A percentile compares a stretch with the other conserved stretches of the same genome.
Conservation (phyloP, 257 asterid genomes). For the Jacaranda mimosifolia region DNA sequence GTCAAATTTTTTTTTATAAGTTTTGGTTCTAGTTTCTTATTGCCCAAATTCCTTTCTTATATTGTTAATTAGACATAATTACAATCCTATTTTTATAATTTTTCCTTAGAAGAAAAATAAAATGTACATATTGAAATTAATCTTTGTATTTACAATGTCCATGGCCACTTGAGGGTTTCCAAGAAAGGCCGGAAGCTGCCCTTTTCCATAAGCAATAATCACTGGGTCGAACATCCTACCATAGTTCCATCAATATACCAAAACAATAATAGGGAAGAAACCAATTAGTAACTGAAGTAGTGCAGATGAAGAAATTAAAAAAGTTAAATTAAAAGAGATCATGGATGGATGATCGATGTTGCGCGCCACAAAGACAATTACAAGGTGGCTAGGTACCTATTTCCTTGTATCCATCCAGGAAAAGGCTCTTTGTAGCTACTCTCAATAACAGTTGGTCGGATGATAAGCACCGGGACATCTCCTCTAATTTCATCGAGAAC, state of each 20-base stretch:
- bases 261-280: background rate
- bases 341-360: background rate
- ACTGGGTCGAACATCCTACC: conserved; percentile 53
- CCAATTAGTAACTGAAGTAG: background rate
- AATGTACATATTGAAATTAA: background rate
- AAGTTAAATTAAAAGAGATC: background rate
- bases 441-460: conserved; percentile 56
- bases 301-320: background rate
- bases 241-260: background rate
- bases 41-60: too few relatives aligned
- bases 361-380: too few relatives aligned
- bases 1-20: too few relatives aligned
- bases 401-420: conserved; percentile 75
- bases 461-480: conserved; percentile 52
- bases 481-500: conserved; percentile 47
- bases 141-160: conserved; percentile 48
- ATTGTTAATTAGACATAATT: background rate
- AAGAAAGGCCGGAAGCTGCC: conserved; percentile 51
- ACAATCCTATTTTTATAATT: too few relatives aligned
- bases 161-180: conserved; percentile 46
- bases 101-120: background rate
- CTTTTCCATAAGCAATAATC: conserved; percentile 55
- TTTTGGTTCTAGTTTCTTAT: too few relatives aligned
- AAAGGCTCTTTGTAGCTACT: conserved; percentile 51
- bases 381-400: conserved; percentile 29